A percentile compares a stretch with the other conserved stretches of the same genome.
These are phyloP conservation scores for Candida ortonii DNA, from an alignment of 805 yeast species.

Conservation along the genomic window DNA sequence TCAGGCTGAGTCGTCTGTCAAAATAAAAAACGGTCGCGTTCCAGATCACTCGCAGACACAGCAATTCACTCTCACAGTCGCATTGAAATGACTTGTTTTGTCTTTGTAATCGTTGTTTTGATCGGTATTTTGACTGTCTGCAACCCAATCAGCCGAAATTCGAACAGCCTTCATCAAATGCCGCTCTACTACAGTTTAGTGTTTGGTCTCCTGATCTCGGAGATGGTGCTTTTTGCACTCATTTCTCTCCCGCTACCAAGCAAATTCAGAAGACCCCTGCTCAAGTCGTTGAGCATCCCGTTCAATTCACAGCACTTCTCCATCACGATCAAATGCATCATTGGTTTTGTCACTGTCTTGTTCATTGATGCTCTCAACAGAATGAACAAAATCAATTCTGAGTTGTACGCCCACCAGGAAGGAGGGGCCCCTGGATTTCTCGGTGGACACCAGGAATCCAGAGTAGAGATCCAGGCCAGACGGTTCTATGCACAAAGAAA, in stretches of 20 bases:
- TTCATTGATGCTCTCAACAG: conserved; percentile 88
- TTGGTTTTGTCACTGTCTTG: conserved; percentile 78
- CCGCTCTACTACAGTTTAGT: conserved; percentile 38
- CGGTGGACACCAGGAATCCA: conserved; percentile 46
- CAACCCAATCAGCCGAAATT: too few relatives aligned
- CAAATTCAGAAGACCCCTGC: conserved; percentile 61
- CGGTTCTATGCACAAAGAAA: conserved; percentile 95
- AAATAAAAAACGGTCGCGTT: too few relatives aligned
- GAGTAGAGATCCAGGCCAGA: conserved; percentile 85
- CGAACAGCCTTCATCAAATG: conserved; percentile 24
- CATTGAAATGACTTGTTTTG: neutral
- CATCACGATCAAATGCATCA: conserved; percentile 73
- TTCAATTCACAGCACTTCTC: conserved; percentile 69
- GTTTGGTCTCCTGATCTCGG: conserved; percentile 72
- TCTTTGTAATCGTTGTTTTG: neutral
- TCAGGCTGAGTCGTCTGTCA: too few relatives aligned
- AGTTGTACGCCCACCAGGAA: conserved; percentile 39
- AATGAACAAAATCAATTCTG: conserved; percentile 65
- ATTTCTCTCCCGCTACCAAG: conserved; percentile 88
- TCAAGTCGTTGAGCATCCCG: conserved; percentile 62
- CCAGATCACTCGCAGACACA: too few relatives aligned
- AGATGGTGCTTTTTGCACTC: conserved; percentile 73
- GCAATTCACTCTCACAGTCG: too few relatives aligned
- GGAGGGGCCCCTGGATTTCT: conserved; percentile 28
- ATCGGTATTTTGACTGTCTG: too few relatives aligned